These are phyloP conservation scores for Perkinsus olseni DNA, from an alignment of 169 alveolate genomes.

Conservation along the genomic window DNA sequence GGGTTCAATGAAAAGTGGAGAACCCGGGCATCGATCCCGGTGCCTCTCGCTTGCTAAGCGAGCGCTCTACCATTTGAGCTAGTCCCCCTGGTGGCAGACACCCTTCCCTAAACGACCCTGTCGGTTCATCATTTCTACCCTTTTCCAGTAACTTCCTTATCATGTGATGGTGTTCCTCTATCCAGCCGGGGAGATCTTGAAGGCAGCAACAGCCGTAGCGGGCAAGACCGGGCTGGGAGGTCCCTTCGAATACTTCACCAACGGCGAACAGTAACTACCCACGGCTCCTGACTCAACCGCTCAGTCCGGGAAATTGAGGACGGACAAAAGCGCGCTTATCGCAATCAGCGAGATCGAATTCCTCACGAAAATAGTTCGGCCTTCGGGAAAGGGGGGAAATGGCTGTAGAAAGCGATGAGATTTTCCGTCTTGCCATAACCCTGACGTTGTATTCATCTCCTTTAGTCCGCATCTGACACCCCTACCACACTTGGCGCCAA, in stretches of 20 bases:
- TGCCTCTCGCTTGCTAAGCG: constrained; percentile 99
- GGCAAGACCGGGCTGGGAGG: background rate
- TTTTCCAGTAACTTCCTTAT: background rate
- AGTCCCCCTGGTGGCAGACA: constrained; percentile 31
- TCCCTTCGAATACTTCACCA: background rate
- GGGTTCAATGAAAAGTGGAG: constrained; percentile 60
- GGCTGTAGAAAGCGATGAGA: background rate
- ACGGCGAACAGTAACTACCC: background rate
- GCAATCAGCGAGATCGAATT: background rate
- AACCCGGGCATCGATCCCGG: constrained; percentile 99
- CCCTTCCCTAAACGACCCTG: background rate
- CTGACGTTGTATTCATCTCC: background rate
- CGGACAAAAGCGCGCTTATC: background rate
- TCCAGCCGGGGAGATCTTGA: background rate
- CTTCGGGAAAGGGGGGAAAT: background rate
- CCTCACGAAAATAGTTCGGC: background rate
- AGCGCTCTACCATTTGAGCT: constrained; percentile 99
- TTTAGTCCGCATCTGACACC: background rate
- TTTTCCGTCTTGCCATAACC: background rate
- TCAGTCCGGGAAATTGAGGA: background rate
- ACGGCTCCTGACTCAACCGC: too few relatives aligned
- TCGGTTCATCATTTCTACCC: background rate
- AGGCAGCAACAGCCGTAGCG: background rate
- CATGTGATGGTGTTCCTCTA: background rate
- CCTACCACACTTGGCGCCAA: background rate